Evolutionary conservation across 2,329 filamentous ascomycete species (phyloP).

Genomic region (Onygena corvina): DNA sequence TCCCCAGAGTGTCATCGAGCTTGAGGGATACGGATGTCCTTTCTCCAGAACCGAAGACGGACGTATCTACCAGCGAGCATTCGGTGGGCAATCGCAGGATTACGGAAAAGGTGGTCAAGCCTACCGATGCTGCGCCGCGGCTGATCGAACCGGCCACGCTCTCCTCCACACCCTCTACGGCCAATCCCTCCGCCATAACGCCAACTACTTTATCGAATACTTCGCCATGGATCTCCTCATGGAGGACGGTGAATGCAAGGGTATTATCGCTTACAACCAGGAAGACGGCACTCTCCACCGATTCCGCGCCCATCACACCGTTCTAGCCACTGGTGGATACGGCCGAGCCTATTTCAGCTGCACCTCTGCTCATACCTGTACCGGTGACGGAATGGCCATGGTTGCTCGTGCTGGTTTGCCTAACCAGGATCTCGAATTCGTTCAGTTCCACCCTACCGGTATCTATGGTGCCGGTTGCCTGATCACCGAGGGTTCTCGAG

Average conservation of each 20-base stretch:
- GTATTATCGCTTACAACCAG: constrained; percentile 95
- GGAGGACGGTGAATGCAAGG: constrained; percentile 93
- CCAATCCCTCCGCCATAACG: constrained; percentile 92
- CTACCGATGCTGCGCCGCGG: constrained; percentile 91
- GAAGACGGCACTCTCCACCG: constrained; percentile 96
- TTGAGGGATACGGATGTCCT: constrained; percentile 45
- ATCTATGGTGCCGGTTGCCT: constrained; percentile 97
- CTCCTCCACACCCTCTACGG: constrained; percentile 97
- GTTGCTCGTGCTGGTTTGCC: constrained; percentile 92
- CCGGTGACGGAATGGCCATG: constrained; percentile 99
- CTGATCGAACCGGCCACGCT: constrained; percentile 92
- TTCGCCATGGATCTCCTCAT: constrained; percentile 95
- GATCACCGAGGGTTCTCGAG: constrained; percentile 95
- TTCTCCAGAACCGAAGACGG: constrained; percentile 34
- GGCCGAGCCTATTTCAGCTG: constrained; percentile 97
- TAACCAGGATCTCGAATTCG: constrained; percentile 98
- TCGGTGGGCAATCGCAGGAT: constrained; percentile 92
- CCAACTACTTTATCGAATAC: constrained; percentile 99
- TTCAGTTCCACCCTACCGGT: constrained; percentile 98
- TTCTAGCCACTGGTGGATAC: constrained; percentile 92
- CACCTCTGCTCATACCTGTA: constrained; percentile 96
- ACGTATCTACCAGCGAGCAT: constrained; percentile 53
- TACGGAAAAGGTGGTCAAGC: constrained; percentile 95
- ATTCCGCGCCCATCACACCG: constrained; percentile 93
- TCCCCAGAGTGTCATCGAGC: constrained; percentile 42